phyloP scores from a whole-genome alignment of 2,329 filamentous ascomycete genomes.

The Epichloe sp. region DNA sequence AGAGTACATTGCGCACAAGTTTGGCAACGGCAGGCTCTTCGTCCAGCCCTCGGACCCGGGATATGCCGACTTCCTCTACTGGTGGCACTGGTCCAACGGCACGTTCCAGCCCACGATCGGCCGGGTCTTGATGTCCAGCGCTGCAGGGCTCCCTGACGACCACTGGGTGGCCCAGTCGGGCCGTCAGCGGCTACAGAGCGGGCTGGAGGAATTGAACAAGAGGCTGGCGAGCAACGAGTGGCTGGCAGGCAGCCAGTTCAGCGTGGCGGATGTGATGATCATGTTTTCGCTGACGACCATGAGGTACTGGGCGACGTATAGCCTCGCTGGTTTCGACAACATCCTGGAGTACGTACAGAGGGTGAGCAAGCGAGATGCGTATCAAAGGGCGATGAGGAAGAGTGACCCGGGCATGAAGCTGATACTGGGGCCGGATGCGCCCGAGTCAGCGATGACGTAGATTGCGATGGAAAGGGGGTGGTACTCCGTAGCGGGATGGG shows the following conservation, averaged over 20 bases:
- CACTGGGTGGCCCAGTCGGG: constrained; percentile 18
- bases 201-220: constrained; percentile 37
- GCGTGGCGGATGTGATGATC: constrained; percentile 52
- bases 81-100: constrained; percentile 45
- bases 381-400: constrained; percentile 33
- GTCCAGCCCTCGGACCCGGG: constrained; percentile 29
- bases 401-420: constrained; percentile 32
- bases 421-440: constrained; percentile 14
- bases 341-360: constrained; percentile 34
- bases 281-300: constrained; percentile 49
- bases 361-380: constrained; percentile 30
- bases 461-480: not conserved
- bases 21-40: constrained; percentile 36
- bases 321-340: constrained; percentile 26
- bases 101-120: constrained; percentile 27
- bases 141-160: constrained; percentile 4
- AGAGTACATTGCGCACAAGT: constrained; percentile 46
- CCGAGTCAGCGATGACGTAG: not conserved
- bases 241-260: constrained; percentile 49
- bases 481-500: not conserved
- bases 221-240: constrained; percentile 34
- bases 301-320: constrained; percentile 35
- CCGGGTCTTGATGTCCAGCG: constrained; percentile 22
- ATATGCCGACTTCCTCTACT: constrained; percentile 51
- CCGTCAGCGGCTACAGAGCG: constrained; percentile 20